Evolutionary conservation across 1,284 basidiomycete genomes (phyloP), one percentile per base, ranked within the genome.

Genomic region (Schizophyllum amplum): DNA sequence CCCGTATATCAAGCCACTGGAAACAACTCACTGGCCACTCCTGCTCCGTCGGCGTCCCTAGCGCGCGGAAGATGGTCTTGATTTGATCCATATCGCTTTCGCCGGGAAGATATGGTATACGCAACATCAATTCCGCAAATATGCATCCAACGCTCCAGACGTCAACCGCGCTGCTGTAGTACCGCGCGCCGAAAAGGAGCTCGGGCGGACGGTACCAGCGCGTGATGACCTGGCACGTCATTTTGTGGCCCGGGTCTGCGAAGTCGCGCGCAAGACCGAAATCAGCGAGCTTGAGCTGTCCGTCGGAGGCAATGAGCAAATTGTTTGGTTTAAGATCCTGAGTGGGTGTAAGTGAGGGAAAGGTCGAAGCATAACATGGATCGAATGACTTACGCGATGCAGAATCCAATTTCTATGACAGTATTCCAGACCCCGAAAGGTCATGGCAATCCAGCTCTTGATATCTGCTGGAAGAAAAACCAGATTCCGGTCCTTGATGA

Each of bases 391-490:
- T 66, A 97, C 95, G 56, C 97, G 84, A 73, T 99, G 97, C 47
- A 99, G 74, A 54, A 98, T 84, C 67, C 88, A 96, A 68, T 95
- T 93, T 52, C 94, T 77, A 70, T 99, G 97, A 65, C 96, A 98
- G 70, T 97, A 99, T 69, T 98, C 96, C 21, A 99, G 78, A 1
- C 97, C 97, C 48, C 94, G 84, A 65, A 98, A 87, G 0, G 92
- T 92, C 97, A 99, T 99, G 17, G 91, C 91, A 84, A 97, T 94
- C 97, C 97, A 99, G 65, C 90, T 89, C 72, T 99, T 99, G 74
- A 98, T 96, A 70, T 99, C 96, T 0, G 92, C 91, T 5, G 93
- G 91, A 22, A 94, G 80, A 69, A 99, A 98, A 33, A 98, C 89
- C 53, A 97, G 82, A 1, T 85, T 79, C 51, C 92, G 82, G 71